Evolutionary conservation across 352 stramenopile species (phyloP), one percentile per base, ranked within the genome.

Genomic region (Globisporangium orthogonon): DNA sequence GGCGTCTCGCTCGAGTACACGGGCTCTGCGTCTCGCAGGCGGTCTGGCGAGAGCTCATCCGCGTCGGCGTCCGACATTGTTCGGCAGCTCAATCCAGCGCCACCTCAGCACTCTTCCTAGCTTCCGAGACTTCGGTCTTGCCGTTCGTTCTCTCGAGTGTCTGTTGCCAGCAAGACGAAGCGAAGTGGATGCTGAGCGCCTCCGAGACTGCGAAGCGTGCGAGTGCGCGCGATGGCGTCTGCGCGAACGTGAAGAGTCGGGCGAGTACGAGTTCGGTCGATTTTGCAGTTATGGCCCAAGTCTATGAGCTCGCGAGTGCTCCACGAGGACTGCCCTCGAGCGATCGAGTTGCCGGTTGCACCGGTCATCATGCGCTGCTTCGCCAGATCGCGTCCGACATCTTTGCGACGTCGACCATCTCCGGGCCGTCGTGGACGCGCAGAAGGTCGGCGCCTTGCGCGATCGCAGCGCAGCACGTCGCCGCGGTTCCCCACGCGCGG

Each of bases 401-500:
- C 49, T 87, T 80, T 43, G 91, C 70, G 5, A 93, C 88, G 62
- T 99, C 90, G 49, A 93, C 88, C 45, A 94, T 88, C 41, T 81
- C 90, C 18, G 86, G 80, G 10, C 94, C 94, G 65, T 99, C 97
- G 68, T 99, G 97, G 18, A 99, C 97, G 52, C 97, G 86, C 14
- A 99, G 63, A 62, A 99, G 86, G 62, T 96, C 91, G 44, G 77
- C 86, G 23, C 78, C 77, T 62, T 90, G 63, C 18, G 73, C 73
- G 63, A 82, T 81, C 4, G 81, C 87, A 40, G 89, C 86, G 48
- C 91, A 83, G 69, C 82, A 96, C n/a, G 95, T 97, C 45, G 89
- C 96, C 18, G 95, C 81, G 0, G 95, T 98, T 7, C 88, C 94
- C 81, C 84, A 97, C 57, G 95, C 92, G 35, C 97, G 76, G 45